Conservation (phyloP, 768 basidiomycete genomes). For the Exsudoporus frostii region DNA sequence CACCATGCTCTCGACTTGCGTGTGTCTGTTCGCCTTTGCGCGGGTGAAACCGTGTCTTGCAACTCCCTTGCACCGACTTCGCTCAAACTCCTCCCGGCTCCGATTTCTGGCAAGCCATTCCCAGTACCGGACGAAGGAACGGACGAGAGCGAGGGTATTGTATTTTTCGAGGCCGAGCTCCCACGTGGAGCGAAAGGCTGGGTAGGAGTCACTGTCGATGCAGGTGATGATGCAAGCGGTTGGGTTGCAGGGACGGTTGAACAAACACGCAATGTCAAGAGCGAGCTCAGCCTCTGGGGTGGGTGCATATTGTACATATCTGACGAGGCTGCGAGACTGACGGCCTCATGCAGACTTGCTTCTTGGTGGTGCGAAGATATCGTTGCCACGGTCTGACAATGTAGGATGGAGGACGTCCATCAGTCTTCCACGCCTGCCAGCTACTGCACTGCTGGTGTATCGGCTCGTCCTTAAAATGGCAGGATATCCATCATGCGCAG, state of each 20-base stretch:
- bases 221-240: conserved; percentile 47
- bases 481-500: conserved; percentile 24
- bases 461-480: conserved; percentile 38
- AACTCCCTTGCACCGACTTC: conserved; percentile 39
- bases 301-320: conserved; percentile 11
- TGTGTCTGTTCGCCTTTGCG: conserved; percentile 49
- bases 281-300: conserved; percentile 44
- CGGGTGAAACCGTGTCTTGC: conserved; percentile 34
- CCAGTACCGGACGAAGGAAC: conserved; percentile 66
- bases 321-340: conserved; percentile 5
- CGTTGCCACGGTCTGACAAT: conserved; percentile 26
- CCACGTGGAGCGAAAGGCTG: conserved; percentile 30
- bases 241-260: conserved; percentile 62
- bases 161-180: conserved; percentile 56
- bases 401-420: conserved; percentile 43
- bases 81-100: conserved; percentile 63
- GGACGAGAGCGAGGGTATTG: conserved; percentile 74
- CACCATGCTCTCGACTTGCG: conserved; percentile 43
- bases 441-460: conserved; percentile 66
- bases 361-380: conserved; percentile 34
- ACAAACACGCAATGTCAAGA: conserved; percentile 30
- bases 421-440: conserved; percentile 52
- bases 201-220: conserved; percentile 54
- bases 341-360: conserved; percentile 37
- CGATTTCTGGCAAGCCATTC: conserved; percentile 50